phyloP scores from a whole-genome alignment of 208 protist genomes.

The Crithidia acanthocephali region DNA sequence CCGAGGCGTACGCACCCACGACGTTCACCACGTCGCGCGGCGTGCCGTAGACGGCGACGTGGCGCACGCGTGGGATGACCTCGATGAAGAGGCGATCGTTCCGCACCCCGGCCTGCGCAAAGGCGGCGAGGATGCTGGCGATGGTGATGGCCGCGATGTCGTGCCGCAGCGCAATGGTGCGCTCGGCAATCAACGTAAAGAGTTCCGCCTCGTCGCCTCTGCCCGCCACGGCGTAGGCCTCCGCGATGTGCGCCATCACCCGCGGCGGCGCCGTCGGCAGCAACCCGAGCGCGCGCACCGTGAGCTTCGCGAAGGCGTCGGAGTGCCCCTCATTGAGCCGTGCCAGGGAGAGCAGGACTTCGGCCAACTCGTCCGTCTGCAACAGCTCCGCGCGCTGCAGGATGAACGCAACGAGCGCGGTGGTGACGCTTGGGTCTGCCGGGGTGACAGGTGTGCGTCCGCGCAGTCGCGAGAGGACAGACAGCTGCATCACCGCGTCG shows the following conservation, averaged over 20 bases:
- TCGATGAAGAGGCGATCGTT: slow-evolving; percentile 87
- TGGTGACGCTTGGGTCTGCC: neutral
- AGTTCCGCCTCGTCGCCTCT: slow-evolving; percentile 60
- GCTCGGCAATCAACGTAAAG: slow-evolving; percentile 75
- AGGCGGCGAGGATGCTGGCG: slow-evolving; percentile 67
- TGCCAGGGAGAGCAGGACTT: slow-evolving; percentile 73
- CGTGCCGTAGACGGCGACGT: slow-evolving; percentile 80
- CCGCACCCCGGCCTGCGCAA: slow-evolving; percentile 58
- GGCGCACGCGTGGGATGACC: slow-evolving; percentile 76
- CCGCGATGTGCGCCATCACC: slow-evolving; percentile 51
- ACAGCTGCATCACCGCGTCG: slow-evolving; percentile 46
- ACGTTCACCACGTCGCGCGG: slow-evolving; percentile 75
- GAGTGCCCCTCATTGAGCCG: slow-evolving; percentile 35
- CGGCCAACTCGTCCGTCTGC: slow-evolving; percentile 51
- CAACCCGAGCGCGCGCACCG: slow-evolving; percentile 53
- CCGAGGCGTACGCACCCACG: slow-evolving; percentile 73
- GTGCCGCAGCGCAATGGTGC: slow-evolving; percentile 56
- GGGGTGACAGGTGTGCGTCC: neutral
- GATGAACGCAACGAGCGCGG: slow-evolving; percentile 17
- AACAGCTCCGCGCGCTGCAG: slow-evolving; percentile 9
- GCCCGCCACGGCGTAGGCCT: slow-evolving; percentile 54
- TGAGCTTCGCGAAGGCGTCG: slow-evolving; percentile 33
- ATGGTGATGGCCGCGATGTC: slow-evolving; percentile 73
- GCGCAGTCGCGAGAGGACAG: slow-evolving; percentile 39
- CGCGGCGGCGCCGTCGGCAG: slow-evolving; percentile 55